A percentile compares a stretch with the other conserved stretches of the same genome.
Evolutionary conservation across 495 filamentous ascomycete species (phyloP).

Genomic region (Achaetomiella virescens): DNA sequence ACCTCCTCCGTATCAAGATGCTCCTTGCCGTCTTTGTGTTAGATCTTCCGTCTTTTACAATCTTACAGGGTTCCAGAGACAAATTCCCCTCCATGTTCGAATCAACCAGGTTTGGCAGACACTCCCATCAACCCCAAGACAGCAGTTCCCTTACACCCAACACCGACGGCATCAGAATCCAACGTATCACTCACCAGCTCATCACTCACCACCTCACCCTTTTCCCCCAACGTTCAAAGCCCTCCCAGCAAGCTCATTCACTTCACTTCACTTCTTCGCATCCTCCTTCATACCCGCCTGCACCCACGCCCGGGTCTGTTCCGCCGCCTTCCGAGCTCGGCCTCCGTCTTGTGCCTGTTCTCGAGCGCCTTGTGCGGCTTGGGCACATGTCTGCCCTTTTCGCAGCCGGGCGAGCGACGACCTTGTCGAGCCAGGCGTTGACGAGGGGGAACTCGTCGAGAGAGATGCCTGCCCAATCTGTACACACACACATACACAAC

Average conservation of each 20-base stretch:
- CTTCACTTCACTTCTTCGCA: conserved; percentile 50
- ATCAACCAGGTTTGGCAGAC: too few relatives aligned
- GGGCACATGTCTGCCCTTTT: conserved; percentile 78
- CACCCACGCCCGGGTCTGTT: conserved; percentile 51
- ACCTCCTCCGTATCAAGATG: background rate
- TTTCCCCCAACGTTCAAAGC: too few relatives aligned
- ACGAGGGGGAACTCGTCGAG: conserved; percentile 69
- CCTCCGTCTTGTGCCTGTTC: conserved; percentile 32
- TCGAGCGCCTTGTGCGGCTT: conserved; percentile 56
- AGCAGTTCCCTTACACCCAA: too few relatives aligned
- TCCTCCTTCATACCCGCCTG: conserved; percentile 58
- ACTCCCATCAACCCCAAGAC: too few relatives aligned
- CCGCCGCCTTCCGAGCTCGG: conserved; percentile 48
- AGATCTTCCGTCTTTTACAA: too few relatives aligned
- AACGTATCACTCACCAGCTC: too few relatives aligned
- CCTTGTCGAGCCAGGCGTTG: conserved; percentile 58
- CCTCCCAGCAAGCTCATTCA: too few relatives aligned
- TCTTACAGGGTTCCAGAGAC: too few relatives aligned
- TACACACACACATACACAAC: background rate
- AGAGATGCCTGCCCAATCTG: conserved; percentile 65
- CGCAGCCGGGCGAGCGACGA: conserved; percentile 62
- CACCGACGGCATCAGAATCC: too few relatives aligned
- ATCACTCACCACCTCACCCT: too few relatives aligned
- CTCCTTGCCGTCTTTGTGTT: too few relatives aligned
- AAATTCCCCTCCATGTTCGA: too few relatives aligned